Evolutionary conservation across 768 basidiomycete genomes (phyloP).

Genomic region (Pisolithus tinctorius): DNA sequence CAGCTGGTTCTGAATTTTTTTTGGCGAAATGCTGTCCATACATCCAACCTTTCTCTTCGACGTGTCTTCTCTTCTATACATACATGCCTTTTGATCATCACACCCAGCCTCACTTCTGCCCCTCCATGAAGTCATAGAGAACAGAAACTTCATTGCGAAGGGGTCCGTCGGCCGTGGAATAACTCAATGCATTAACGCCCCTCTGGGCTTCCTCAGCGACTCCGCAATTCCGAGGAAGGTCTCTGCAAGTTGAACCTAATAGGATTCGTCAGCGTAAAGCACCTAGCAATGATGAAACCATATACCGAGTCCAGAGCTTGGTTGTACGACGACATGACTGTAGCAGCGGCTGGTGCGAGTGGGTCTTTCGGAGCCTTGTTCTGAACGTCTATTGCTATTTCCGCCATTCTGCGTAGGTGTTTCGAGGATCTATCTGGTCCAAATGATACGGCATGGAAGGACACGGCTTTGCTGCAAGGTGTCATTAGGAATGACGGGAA

Average conservation of each 20-base stretch:
- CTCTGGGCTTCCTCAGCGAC: background rate
- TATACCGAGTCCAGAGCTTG: conserved; percentile 42
- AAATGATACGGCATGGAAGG: conserved; percentile 46
- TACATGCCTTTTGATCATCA: too few relatives aligned
- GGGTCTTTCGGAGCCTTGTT: conserved; percentile 33
- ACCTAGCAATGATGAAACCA: background rate
- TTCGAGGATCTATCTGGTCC: conserved; percentile 21
- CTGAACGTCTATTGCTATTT: conserved; percentile 37
- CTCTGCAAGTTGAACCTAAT: conserved; percentile 43
- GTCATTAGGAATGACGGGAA: conserved; percentile 15
- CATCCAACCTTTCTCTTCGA: too few relatives aligned
- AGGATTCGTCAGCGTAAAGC: background rate
- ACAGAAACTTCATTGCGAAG: too few relatives aligned
- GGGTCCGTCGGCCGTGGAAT: background rate
- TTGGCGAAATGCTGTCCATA: too few relatives aligned
- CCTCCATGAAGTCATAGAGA: too few relatives aligned
- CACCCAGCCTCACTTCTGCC: too few relatives aligned
- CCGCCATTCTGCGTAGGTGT: conserved; percentile 36
- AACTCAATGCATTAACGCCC: conserved; percentile 32
- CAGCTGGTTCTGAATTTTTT: too few relatives aligned
- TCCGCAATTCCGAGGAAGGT: conserved; percentile 17
- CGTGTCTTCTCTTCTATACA: too few relatives aligned
- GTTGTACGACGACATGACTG: conserved; percentile 34
- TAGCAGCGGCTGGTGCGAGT: conserved; percentile 17
- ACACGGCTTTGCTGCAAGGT: conserved; percentile 36